Percentiles rank a stretch among this genome's conserved stretches.
These are phyloP conservation scores for Leishmania major DNA, from an alignment of 208 protist species.

Conservation along the genomic window DNA sequence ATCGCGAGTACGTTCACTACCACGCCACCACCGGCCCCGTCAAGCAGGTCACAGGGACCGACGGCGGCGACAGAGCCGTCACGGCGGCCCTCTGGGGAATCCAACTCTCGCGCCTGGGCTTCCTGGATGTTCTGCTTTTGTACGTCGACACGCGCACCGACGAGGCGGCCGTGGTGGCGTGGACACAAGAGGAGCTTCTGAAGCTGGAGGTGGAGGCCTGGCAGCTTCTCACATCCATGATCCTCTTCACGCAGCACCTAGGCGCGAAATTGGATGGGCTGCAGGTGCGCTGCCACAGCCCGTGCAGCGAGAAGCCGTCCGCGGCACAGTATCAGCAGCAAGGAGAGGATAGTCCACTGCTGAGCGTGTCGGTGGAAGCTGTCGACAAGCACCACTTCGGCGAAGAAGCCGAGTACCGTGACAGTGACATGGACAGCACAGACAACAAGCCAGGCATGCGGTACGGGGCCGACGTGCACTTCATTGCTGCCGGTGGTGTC, in stretches of 20 bases:
- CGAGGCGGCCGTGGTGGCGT: constrained; percentile 51
- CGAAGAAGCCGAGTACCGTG: neutral
- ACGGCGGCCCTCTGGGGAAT: constrained; percentile 27
- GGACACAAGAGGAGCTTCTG: constrained; percentile 73
- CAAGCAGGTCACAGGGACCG: neutral
- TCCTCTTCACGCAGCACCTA: constrained; percentile 45
- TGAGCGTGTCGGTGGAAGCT: neutral
- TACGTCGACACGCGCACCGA: constrained; percentile 69
- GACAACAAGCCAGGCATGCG: constrained; percentile 17
- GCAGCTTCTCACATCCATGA: constrained; percentile 62
- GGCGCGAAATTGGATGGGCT: constrained; percentile 9
- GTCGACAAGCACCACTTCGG: neutral
- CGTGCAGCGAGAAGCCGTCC: neutral
- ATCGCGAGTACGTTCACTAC: constrained; percentile 23
- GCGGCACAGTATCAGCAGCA: constrained; percentile 6
- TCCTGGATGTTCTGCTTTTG: constrained; percentile 66
- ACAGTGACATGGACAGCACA: constrained; percentile 2
- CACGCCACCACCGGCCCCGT: neutral
- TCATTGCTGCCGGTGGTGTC: constrained; percentile 60
- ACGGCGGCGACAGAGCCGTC: constrained; percentile 11
- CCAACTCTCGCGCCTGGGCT: constrained; percentile 59
- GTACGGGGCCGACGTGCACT: constrained; percentile 50
- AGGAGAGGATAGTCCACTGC: neutral
- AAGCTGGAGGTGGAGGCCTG: constrained; percentile 72
- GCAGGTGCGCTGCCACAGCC: constrained; percentile 9